A percentile compares a stretch with the other conserved stretches of the same genome.
Evolutionary conservation across 208 protist species (phyloP).

Genomic region (Trypanosoma conorhini): DNA sequence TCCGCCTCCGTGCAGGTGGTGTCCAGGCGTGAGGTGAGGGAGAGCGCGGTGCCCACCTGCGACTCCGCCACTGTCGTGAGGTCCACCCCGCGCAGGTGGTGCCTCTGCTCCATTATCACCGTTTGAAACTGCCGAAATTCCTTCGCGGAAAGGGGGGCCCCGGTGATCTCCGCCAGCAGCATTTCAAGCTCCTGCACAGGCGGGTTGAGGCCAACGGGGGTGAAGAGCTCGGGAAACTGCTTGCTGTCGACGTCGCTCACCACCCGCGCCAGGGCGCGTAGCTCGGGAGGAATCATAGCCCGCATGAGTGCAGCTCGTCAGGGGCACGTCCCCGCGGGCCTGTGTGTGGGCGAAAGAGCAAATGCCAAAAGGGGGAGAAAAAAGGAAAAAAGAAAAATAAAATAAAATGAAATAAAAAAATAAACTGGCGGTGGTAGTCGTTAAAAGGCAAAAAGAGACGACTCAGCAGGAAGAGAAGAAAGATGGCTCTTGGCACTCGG

Average conservation of each 20-base stretch:
- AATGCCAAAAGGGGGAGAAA: background rate
- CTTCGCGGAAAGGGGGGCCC: conserved; percentile 37
- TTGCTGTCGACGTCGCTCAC: conserved; percentile 50
- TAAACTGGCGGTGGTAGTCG: background rate
- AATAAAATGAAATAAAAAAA: conserved; percentile 14
- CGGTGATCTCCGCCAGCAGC: conserved; percentile 63
- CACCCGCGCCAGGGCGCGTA: conserved; percentile 67
- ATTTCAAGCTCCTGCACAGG: conserved; percentile 39
- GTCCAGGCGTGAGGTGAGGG: conserved; percentile 71
- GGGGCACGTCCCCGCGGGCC: background rate
- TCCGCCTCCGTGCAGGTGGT: conserved; percentile 50
- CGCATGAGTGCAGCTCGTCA: conserved; percentile 10
- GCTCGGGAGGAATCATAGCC: conserved; percentile 51
- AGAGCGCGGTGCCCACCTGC: conserved; percentile 44
- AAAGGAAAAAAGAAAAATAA: conserved; percentile 17
- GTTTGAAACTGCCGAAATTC: conserved; percentile 69
- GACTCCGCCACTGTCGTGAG: conserved; percentile 38
- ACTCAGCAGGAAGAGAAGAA: background rate
- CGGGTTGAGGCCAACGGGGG: conserved; percentile 31
- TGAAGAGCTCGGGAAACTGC: conserved; percentile 63
- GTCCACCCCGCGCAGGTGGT: conserved; percentile 70
- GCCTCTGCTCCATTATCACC: conserved; percentile 55
- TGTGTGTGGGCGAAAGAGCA: background rate
- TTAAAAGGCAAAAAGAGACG: conserved; percentile 18
- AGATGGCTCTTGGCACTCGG: background rate